Base-by-base conservation (phyloP, 2,329 filamentous ascomycete species). In the Sporothrix curviconia region DNA sequence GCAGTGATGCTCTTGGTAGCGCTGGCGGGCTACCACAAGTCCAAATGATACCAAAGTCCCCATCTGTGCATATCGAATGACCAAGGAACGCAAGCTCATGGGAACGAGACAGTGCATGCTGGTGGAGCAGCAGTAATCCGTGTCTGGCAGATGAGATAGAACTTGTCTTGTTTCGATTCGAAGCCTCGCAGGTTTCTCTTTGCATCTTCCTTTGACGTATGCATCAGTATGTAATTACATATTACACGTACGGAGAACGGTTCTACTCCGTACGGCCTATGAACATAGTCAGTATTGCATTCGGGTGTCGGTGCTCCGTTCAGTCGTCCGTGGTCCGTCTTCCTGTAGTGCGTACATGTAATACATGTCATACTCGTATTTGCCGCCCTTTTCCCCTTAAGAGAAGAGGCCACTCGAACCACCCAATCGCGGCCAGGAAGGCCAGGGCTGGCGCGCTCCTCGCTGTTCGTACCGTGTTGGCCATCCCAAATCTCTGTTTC, bases 401-500 rank as follows among this genome's bases (percentile, higher is more conserved):
- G n/a, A n/a, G n/a, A n/a, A n/a, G n/a, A n/a, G n/a, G n/a, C n/a
- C n/a, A n/a, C 32, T n/a, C 7, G 19, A 24, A 14, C 19, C 17
- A 32, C 25, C 46, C 32, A 50, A 50, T 50, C 22, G 46, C 32
- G 19, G 32, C 19, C 30, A 30, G 15, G 32, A 37, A 50, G 30
- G n/a, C n/a, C n/a, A n/a, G n/a, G n/a, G n/a, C n/a, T n/a, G n/a
- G n/a, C n/a, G n/a, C n/a, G n/a, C n/a, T n/a, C n/a, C n/a, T n/a
- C n/a, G n/a, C n/a, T 32, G 28, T 11, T 32, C 28, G 28, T 11
- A 32, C 6, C 34, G 19, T 25, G 46, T 36, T 49, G n/a, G 47
- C 32, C 46, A 14, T 76, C 74, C 59, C 74, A 74, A 30, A 65
- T 61, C 44, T 19, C 36, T 37, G 54, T 47, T 52, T 57, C 55